phyloP scores from a whole-genome alignment of 768 basidiomycete genomes.

The Lentinula sp. region DNA sequence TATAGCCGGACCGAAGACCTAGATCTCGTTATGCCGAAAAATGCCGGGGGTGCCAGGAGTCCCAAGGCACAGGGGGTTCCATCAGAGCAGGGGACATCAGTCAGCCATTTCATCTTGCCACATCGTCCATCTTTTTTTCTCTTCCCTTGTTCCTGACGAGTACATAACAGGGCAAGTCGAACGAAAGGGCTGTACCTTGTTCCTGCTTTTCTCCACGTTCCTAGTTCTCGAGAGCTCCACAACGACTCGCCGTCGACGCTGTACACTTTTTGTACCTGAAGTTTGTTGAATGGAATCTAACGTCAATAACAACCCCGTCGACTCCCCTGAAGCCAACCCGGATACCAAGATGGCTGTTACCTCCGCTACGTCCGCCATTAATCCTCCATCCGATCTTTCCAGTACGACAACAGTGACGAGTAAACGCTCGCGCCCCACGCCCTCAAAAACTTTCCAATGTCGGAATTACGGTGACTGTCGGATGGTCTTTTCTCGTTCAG shows the following conservation, averaged over 20 bases:
- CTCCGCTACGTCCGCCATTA: not conserved
- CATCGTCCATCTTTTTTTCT: not conserved
- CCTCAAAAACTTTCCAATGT: conserved; percentile 94
- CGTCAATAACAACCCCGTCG: not conserved
- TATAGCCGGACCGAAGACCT: not conserved
- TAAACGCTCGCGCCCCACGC: conserved; percentile 72
- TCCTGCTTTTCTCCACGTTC: not conserved
- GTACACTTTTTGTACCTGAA: not conserved
- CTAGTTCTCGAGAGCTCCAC: conserved; percentile 3
- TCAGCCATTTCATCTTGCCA: not conserved
- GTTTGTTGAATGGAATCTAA: not conserved
- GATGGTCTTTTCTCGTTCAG: conserved; percentile 68
- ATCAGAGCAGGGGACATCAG: not conserved
- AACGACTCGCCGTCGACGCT: not conserved
- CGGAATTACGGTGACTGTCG: conserved; percentile 91
- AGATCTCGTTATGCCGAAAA: not conserved
- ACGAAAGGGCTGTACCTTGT: not conserved
- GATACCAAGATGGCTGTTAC: conserved; percentile 1
- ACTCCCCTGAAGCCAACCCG: not conserved
- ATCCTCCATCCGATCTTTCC: not conserved
- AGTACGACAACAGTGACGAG: conserved; percentile 17
- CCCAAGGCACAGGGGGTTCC: not conserved
- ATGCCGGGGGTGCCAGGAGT: not conserved
- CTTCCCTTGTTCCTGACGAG: not conserved
- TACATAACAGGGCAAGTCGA: not conserved